Conservation (phyloP, 1,284 basidiomycete species). For the Ceratobasidium theobromae region DNA sequence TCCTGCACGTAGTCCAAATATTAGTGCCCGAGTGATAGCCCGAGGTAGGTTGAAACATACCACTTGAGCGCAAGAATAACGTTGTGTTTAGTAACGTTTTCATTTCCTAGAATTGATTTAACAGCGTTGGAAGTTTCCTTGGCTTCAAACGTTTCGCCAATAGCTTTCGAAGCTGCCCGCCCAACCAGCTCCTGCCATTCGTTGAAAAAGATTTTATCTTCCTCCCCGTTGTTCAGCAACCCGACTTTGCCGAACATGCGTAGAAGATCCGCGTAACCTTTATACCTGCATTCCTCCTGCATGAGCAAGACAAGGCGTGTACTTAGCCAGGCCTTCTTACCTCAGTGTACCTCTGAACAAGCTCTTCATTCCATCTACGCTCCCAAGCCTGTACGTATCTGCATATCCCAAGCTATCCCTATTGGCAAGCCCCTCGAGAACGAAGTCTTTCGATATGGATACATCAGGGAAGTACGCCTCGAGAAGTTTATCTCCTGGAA, state of each 20-base stretch:
- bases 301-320: background rate
- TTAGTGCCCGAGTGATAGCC: background rate
- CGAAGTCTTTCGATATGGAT: constrained; percentile 66
- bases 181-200: constrained; percentile 39
- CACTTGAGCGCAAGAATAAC: constrained; percentile 59
- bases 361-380: constrained; percentile 56
- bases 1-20: background rate
- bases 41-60: constrained; percentile 39
- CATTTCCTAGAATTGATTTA: constrained; percentile 42
- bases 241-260: constrained; percentile 74
- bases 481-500: constrained; percentile 61
- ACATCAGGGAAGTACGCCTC: constrained; percentile 62
- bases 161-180: constrained; percentile 24
- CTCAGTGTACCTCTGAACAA: constrained; percentile 85
- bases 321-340: constrained; percentile 44
- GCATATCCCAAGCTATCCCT: constrained; percentile 81
- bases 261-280: constrained; percentile 80
- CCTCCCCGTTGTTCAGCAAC: constrained; percentile 51
- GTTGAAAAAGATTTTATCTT: constrained; percentile 41
- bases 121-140: constrained; percentile 6
- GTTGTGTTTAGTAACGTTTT: constrained; percentile 41
- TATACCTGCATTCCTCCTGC: constrained; percentile 67
- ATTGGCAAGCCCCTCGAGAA: constrained; percentile 87
- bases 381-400: constrained; percentile 66
- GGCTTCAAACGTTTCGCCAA: background rate